Evolutionary conservation across 2,329 filamentous ascomycete species (phyloP).

Genomic region (Aspergillus sp.): DNA sequence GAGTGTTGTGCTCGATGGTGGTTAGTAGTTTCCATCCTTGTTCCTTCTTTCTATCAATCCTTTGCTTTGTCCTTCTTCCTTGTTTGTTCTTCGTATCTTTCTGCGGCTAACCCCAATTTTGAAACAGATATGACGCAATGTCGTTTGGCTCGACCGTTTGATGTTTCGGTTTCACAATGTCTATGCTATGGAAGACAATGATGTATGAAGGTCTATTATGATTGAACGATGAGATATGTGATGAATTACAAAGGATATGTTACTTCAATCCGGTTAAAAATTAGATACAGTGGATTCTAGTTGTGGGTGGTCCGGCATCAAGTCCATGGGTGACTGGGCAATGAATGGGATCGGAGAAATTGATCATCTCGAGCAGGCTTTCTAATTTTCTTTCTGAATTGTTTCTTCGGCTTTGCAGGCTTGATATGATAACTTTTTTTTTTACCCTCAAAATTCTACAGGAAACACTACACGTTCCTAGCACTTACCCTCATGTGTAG

Average conservation of each 20-base stretch:
- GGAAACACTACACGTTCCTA: no score
- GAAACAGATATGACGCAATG: not conserved
- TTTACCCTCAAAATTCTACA: no score
- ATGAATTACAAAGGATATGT: not conserved
- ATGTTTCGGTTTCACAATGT: not conserved
- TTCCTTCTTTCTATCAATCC: not conserved
- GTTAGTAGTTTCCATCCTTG: not conserved
- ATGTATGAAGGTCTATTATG: not conserved
- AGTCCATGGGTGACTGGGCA: not conserved
- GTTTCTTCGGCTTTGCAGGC: no score
- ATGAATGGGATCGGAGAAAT: not conserved
- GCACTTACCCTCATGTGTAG: not conserved
- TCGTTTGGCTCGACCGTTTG: not conserved
- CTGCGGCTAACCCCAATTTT: not conserved
- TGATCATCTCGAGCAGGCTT: not conserved
- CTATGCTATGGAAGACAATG: not conserved
- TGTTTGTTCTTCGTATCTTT: not conserved
- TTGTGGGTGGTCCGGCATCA: not conserved
- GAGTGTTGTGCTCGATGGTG: constrained; percentile 6
- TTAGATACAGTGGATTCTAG: not conserved
- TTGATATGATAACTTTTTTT: no score
- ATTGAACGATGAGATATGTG: not conserved
- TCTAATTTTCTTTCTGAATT: no score
- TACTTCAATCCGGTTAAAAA: not conserved
- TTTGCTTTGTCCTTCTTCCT: not conserved